A percentile compares a stretch with the other conserved stretches of the same genome.
These are phyloP conservation scores for Ricinus communis DNA, from an alignment of 345 rosid species.

Conservation along the genomic window DNA sequence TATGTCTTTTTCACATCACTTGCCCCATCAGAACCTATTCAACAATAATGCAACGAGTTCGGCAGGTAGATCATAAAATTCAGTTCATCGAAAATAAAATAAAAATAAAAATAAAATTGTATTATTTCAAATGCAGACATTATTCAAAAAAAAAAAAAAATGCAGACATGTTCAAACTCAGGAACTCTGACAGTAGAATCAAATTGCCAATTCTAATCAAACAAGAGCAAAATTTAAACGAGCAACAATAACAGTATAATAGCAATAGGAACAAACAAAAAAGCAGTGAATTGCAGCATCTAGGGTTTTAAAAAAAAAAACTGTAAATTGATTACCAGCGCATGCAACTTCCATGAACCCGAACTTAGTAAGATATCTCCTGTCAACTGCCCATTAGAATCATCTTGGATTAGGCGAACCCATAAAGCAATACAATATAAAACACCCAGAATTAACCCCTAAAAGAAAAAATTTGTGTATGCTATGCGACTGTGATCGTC, in stretches of 20 bases:
- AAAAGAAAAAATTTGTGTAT: too few species aligned
- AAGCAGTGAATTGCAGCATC: neutral
- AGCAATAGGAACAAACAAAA: neutral
- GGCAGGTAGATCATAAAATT: neutral
- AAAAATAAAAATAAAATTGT: neutral
- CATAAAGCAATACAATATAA: neutral
- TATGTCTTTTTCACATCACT: constrained; percentile 57
- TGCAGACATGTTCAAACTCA: neutral
- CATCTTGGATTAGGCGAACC: neutral
- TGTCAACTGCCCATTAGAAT: neutral
- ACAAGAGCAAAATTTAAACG: neutral
- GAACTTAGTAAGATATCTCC: neutral
- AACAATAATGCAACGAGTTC: neutral
- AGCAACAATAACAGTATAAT: too few species aligned
- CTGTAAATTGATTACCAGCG: neutral
- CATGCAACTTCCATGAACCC: neutral
- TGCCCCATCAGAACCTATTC: constrained; percentile 21
- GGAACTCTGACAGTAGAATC: neutral
- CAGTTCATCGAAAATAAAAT: neutral
- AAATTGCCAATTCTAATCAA: neutral
- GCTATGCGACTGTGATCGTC: too few species aligned
- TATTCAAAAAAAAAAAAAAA: too few species aligned
- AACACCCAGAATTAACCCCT: too few species aligned
- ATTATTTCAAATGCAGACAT: constrained; percentile 4
- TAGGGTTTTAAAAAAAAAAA: neutral